Percentiles rank a stretch among this genome's conserved stretches.
Evolutionary conservation across 306 rosid species (phyloP).

Genomic region (Coriaria nepalensis): DNA sequence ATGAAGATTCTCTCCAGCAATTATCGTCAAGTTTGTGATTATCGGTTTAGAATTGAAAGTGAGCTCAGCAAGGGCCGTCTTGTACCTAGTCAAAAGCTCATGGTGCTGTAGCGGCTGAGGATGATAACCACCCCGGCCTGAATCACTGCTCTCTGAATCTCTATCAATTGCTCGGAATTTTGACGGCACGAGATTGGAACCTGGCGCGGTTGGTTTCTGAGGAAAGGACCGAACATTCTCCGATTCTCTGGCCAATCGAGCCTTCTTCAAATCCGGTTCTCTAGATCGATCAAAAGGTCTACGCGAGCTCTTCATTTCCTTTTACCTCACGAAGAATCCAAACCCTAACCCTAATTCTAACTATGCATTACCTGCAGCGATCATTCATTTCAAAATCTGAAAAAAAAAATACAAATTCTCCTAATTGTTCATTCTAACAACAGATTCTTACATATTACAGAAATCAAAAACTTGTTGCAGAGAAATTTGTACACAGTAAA

Average conservation of each 20-base stretch:
- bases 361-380: slow-evolving; percentile 9
- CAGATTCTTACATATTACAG: neutral
- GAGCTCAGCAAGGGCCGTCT: slow-evolving; percentile 68
- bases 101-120: slow-evolving; percentile 55
- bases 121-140: slow-evolving; percentile 50
- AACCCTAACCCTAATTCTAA: slow-evolving; percentile 41
- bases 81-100: slow-evolving; percentile 68
- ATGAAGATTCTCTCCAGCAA: slow-evolving; percentile 62
- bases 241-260: slow-evolving; percentile 55
- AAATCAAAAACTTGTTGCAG: neutral
- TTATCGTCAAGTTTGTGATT: slow-evolving; percentile 78
- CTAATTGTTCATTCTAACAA: neutral
- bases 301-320: slow-evolving; percentile 76
- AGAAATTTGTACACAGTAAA: slow-evolving; percentile 7
- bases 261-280: slow-evolving; percentile 68
- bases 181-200: slow-evolving; percentile 20
- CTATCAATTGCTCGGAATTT: slow-evolving; percentile 43
- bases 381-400: neutral
- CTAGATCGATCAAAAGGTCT: slow-evolving; percentile 77
- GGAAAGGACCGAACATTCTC: slow-evolving; percentile 44
- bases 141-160: slow-evolving; percentile 37
- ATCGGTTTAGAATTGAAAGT: slow-evolving; percentile 84
- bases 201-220: slow-evolving; percentile 38
- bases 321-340: slow-evolving; percentile 19
- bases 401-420: neutral